Conservation (phyloP, 345 rosid genomes). For the Capsella bursapastoris region DNA sequence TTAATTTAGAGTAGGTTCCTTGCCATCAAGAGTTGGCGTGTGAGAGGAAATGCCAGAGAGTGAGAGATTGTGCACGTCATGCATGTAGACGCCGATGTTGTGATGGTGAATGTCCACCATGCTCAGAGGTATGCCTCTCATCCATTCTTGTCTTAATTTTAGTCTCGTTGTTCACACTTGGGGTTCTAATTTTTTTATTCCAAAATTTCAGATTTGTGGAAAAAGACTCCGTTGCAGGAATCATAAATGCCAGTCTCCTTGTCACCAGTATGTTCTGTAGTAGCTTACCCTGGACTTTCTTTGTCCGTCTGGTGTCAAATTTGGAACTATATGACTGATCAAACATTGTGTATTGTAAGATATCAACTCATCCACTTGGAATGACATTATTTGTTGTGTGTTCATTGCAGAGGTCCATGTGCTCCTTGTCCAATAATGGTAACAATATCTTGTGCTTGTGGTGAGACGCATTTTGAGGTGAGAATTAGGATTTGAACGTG, state of each 20-base stretch:
- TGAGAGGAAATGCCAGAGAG: constrained; percentile 80
- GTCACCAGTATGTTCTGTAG: constrained; percentile 68
- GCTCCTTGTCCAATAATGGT: constrained; percentile 97
- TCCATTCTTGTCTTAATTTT: constrained; percentile 24
- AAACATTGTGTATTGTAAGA: constrained; percentile 21
- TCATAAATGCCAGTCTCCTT: constrained; percentile 89
- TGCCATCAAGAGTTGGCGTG: constrained; percentile 93
- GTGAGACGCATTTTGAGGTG: constrained; percentile 83
- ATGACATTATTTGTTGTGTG: constrained; percentile 33
- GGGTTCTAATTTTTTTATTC: not conserved
- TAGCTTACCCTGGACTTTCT: constrained; percentile 29
- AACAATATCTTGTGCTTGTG: constrained; percentile 84
- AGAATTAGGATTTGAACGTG: constrained; percentile 40
- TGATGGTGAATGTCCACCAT: constrained; percentile 91
- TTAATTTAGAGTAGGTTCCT: constrained; percentile 66
- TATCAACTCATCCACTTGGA: not conserved
- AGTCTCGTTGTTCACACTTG: constrained; percentile 1
- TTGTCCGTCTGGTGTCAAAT: not conserved
- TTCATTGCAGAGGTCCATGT: constrained; percentile 79
- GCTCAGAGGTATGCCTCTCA: constrained; percentile 65
- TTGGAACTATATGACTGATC: constrained; percentile 6
- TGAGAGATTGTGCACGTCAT: constrained; percentile 90
- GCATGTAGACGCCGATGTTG: constrained; percentile 94
- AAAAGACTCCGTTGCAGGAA: constrained; percentile 84
- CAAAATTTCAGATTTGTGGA: constrained; percentile 66